Evolutionary conservation across 179 eudicot species (phyloP).

Genomic region (Actinidia arguta): DNA sequence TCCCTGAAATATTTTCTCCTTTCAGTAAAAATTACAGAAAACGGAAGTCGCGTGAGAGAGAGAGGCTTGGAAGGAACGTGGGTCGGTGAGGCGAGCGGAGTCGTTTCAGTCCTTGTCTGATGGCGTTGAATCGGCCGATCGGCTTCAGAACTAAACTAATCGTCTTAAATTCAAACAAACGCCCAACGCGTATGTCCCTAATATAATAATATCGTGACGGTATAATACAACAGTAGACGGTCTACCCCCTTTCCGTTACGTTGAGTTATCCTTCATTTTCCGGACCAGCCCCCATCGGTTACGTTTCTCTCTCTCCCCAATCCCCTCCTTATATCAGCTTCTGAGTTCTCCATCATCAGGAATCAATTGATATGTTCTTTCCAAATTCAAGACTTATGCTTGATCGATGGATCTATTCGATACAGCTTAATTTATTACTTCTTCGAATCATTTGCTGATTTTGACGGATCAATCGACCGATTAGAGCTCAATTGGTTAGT

Average conservation of each 20-base stretch:
- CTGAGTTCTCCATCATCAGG: not conserved
- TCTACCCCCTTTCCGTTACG: not conserved
- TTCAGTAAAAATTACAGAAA: not conserved
- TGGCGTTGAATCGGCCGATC: constrained; percentile 18
- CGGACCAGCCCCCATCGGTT: not conserved
- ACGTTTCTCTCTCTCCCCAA: not conserved
- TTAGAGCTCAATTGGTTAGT: no score
- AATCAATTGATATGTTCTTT: not conserved
- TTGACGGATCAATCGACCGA: no score
- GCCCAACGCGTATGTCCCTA: no score
- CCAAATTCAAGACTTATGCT: not conserved
- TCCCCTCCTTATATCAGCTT: not conserved
- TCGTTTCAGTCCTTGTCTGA: constrained; percentile 8
- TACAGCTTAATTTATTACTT: not conserved
- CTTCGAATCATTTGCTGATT: no score
- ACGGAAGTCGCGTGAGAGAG: not conserved
- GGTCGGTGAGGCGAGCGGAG: constrained; percentile 1
- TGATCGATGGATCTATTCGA: not conserved
- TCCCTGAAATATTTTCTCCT: no score
- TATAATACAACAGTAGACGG: no score
- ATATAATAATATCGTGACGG: no score
- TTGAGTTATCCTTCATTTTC: not conserved
- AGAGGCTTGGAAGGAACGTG: not conserved
- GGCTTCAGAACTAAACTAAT: not conserved
- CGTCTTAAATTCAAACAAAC: no score